phyloP scores from a whole-genome alignment of 345 rosid genomes.

The Orychophragmus violaceus region DNA sequence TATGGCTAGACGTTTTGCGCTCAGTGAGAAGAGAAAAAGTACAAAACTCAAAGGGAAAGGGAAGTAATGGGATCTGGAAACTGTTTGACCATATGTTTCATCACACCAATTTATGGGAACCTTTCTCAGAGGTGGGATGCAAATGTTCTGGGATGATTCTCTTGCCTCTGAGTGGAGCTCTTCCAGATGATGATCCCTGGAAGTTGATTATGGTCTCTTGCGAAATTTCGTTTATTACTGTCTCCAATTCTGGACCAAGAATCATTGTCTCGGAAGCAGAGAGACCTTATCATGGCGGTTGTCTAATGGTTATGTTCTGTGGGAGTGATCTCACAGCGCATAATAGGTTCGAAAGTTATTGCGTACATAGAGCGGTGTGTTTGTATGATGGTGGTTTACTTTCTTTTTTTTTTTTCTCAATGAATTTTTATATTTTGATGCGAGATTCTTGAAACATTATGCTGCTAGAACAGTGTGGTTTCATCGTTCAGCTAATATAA shows the following conservation, averaged over 20 bases:
- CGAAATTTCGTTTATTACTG: too few species aligned
- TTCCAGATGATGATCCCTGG: not conserved
- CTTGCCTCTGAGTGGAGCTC: not conserved
- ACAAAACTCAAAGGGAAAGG: slow-evolving; percentile 56
- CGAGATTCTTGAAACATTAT: not conserved
- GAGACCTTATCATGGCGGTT: not conserved
- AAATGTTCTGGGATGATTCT: not conserved
- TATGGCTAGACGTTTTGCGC: slow-evolving; percentile 74
- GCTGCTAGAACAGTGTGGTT: not conserved
- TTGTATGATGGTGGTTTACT: not conserved
- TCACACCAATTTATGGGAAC: not conserved
- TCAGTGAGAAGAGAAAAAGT: slow-evolving; percentile 65
- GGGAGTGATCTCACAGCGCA: not conserved
- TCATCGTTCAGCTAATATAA: not conserved
- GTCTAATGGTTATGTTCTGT: not conserved
- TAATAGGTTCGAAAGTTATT: not conserved
- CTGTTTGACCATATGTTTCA: not conserved
- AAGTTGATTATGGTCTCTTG: slow-evolving; percentile 9
- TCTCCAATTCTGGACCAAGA: slow-evolving; percentile 1
- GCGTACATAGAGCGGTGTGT: not conserved
- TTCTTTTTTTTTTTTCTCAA: too few species aligned
- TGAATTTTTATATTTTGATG: not conserved
- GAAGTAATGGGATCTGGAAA: slow-evolving; percentile 36
- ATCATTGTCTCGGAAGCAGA: not conserved
- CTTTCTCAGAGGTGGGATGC: not conserved